Conservation (phyloP, 352 stramenopile species). For the Pythium inflatum region DNA sequence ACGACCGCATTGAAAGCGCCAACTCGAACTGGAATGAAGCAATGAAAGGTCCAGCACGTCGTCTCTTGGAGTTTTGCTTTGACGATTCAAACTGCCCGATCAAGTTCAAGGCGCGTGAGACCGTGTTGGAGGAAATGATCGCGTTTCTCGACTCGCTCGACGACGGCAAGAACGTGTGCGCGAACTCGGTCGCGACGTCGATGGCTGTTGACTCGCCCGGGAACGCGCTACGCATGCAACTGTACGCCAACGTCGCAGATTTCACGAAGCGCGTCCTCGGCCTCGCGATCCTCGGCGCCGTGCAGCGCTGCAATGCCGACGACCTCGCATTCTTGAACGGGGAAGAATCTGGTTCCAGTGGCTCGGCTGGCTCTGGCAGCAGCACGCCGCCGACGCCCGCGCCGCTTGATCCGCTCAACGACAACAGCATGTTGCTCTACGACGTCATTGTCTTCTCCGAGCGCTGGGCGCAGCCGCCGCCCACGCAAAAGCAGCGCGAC, state of each 20-base stretch:
- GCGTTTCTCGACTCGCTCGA: slow-evolving; percentile 18
- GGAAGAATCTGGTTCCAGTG: neutral
- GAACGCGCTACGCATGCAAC: neutral
- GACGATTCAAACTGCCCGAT: slow-evolving; percentile 20
- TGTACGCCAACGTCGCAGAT: neutral
- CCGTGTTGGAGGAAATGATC: slow-evolving; percentile 19
- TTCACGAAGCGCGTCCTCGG: neutral
- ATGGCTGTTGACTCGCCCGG: no score
- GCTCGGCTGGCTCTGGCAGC: neutral
- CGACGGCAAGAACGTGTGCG: slow-evolving; percentile 22
- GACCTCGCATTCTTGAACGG: neutral
- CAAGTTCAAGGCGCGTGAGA: slow-evolving; percentile 21
- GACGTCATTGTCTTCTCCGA: slow-evolving; percentile 31
- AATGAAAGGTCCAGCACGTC: slow-evolving; percentile 3
- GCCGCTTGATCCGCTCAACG: neutral
- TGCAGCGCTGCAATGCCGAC: neutral
- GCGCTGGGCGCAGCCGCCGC: slow-evolving; percentile 14
- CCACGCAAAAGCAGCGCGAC: slow-evolving; percentile 4
- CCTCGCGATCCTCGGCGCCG: neutral
- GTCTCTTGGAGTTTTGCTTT: slow-evolving; percentile 29
- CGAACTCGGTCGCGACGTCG: no score
- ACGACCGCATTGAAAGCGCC: slow-evolving; percentile 10
- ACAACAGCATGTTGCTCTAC: slow-evolving; percentile 26
- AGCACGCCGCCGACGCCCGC: slow-evolving; percentile 16
- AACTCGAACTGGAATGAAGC: slow-evolving; percentile 29